Base-by-base conservation (phyloP, 257 asterid genomes). In the Nicotiana paniculata region DNA sequence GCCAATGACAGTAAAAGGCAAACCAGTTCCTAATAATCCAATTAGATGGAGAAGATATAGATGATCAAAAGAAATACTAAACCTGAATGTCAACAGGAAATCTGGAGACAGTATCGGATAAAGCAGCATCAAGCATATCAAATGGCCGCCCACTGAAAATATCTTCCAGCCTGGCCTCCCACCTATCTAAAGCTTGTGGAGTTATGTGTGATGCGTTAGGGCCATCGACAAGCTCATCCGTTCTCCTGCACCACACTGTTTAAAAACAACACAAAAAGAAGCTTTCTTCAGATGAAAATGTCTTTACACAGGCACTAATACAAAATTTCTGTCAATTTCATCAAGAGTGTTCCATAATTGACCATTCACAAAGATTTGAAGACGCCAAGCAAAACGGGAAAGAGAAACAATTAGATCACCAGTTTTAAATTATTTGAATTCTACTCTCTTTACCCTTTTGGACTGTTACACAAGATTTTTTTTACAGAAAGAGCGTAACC, bases 81-180 rank as follows among this genome's bases (percentile, higher is more conserved):
- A 94, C 99, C 99, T 96, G 99, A 81, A 96, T 96, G 82, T 94
- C 99, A 46, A 96, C 97, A 5, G 98, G 97, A 68, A 90, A 96
- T 81, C 81, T 91, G 84, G 89, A 65, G 65, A 94, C 97, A 0
- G 99, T 93, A 83, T 96, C 95, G 6, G 99, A 89, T 77, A 96
- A 89, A 81, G 99, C 97, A 83, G 99, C 99, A 88, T 96, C 99
- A 6, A 96, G 95, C 99, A 96, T 96, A 88, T 94, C 99, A 53
- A 96, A 96, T 69, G 99, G 98, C 30, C 91, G 91, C n/a, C 98
- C 95, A 68, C 85, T 75, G 18, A 96, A 96, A 58, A 96, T 85
- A 85, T 94, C 98, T 24, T 96, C 97, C 62, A 96, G 89, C 88
- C 98, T 90, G 4, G 94, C 87, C 81, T 96, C 99, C 99, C 99